Evolutionary conservation across 2,329 filamentous ascomycete species (phyloP).

Genomic region (Clathrospora elynae): DNA sequence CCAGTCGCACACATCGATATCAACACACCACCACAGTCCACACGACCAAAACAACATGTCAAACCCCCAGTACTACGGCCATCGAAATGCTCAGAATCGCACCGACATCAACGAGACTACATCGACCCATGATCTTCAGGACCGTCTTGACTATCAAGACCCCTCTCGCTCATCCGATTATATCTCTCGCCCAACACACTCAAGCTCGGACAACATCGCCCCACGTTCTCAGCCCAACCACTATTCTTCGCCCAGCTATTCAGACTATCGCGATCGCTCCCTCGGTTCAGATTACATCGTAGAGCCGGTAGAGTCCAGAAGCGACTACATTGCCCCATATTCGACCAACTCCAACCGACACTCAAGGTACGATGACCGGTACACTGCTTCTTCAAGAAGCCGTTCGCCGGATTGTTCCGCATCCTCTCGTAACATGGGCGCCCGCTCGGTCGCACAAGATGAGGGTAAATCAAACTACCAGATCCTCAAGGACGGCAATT

Average conservation of each 20-base stretch:
- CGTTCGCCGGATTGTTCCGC: too few species aligned
- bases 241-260: neutral
- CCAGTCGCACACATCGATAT: conserved; percentile 7
- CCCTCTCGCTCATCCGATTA: conserved; percentile 10
- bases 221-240: neutral
- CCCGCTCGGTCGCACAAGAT: too few species aligned
- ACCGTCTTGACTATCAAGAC: conserved; percentile 1
- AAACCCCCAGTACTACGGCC: conserved; percentile 2
- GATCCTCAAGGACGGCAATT: conserved; percentile 16
- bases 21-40: neutral
- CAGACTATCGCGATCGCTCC: neutral
- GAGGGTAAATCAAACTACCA: conserved; percentile 2
- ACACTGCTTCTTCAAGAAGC: neutral
- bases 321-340: neutral
- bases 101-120: neutral
- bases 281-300: conserved; percentile 10
- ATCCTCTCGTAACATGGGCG: too few species aligned
- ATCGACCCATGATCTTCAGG: conserved; percentile 1
- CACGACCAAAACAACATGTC: conserved; percentile 1
- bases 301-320: neutral
- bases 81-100: conserved; percentile 6
- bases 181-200: conserved; percentile 6
- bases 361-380: conserved; percentile 3
- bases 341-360: conserved; percentile 1
- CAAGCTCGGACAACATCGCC: conserved; percentile 12